Conservation (phyloP, 345 rosid species). For the Pugionium dolabratum region DNA sequence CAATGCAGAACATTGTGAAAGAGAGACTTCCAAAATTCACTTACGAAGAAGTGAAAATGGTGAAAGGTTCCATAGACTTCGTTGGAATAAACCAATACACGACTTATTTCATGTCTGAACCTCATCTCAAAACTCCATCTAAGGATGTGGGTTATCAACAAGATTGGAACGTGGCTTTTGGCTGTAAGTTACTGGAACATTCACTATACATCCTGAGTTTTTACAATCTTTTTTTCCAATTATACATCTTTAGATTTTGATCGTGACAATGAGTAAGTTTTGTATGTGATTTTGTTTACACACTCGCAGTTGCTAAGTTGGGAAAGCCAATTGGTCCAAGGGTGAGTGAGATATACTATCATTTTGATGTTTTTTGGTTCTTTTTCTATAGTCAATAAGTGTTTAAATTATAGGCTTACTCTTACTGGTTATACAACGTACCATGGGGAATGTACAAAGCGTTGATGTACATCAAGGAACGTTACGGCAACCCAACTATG, state of each 20-base stretch:
- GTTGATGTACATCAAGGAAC: slow-evolving; percentile 81
- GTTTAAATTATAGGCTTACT: slow-evolving; percentile 58
- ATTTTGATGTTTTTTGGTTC: background rate
- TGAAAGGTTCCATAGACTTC: slow-evolving; percentile 87
- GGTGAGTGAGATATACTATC: slow-evolving; percentile 41
- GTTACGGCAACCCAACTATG: slow-evolving; percentile 81
- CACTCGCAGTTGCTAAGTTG: slow-evolving; percentile 55
- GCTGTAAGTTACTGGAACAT: slow-evolving; percentile 54
- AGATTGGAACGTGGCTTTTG: slow-evolving; percentile 82
- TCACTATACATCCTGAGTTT: background rate
- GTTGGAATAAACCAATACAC: slow-evolving; percentile 95
- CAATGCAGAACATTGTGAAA: slow-evolving; percentile 80
- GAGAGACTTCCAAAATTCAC: slow-evolving; percentile 83
- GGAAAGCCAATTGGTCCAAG: slow-evolving; percentile 80
- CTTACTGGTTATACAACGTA: slow-evolving; percentile 85
- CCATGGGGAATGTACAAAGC: slow-evolving; percentile 98
- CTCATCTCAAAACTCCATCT: slow-evolving; percentile 51
- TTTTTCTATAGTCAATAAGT: background rate
- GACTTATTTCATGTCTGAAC: slow-evolving; percentile 66
- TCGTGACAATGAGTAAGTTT: too few relatives aligned
- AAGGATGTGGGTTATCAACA: slow-evolving; percentile 76
- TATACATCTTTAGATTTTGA: too few relatives aligned
- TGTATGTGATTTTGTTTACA: background rate
- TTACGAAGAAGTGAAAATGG: slow-evolving; percentile 69
- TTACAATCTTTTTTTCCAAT: background rate